Conservation (phyloP, 176 grass and related monocot genomes). For the Poa pratensis region DNA sequence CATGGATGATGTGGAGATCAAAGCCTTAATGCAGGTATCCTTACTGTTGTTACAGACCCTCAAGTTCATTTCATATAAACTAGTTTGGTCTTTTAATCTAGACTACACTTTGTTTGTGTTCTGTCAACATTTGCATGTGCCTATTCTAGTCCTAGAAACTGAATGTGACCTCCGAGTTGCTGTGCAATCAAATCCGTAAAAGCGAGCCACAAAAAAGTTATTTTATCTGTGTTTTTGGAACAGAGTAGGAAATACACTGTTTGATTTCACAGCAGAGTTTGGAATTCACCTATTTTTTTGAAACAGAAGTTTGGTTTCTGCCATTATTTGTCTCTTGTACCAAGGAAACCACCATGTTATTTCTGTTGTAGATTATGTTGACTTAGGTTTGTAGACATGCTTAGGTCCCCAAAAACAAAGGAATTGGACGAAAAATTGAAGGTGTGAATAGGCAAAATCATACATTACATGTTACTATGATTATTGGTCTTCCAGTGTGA, state of each 20-base stretch:
- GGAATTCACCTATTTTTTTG: background rate
- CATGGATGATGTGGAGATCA: slow-evolving; percentile 92
- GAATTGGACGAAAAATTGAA: background rate
- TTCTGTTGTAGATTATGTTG: background rate
- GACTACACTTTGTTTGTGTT: background rate
- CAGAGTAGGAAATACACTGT: background rate
- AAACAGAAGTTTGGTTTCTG: background rate
- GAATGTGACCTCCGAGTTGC: background rate
- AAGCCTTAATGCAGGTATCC: slow-evolving; percentile 91
- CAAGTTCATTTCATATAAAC: slow-evolving; percentile 40
- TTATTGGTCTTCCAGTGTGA: background rate
- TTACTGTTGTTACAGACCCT: background rate
- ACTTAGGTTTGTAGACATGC: background rate
- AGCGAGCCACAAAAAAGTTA: background rate
- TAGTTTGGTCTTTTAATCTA: slow-evolving; percentile 16
- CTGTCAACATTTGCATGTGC: slow-evolving; percentile 6
- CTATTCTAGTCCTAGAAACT: slow-evolving; percentile 5
- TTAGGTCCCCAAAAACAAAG: background rate
- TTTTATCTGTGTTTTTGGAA: background rate
- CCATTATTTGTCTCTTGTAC: background rate
- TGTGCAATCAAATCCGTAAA: background rate
- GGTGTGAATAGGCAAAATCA: background rate
- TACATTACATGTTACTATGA: background rate
- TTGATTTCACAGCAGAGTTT: slow-evolving; percentile 23
- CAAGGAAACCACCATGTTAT: slow-evolving; percentile 3